Evolutionary conservation across 2,329 filamentous ascomycete species (phyloP).

Genomic region (Talaromyces sp.): DNA sequence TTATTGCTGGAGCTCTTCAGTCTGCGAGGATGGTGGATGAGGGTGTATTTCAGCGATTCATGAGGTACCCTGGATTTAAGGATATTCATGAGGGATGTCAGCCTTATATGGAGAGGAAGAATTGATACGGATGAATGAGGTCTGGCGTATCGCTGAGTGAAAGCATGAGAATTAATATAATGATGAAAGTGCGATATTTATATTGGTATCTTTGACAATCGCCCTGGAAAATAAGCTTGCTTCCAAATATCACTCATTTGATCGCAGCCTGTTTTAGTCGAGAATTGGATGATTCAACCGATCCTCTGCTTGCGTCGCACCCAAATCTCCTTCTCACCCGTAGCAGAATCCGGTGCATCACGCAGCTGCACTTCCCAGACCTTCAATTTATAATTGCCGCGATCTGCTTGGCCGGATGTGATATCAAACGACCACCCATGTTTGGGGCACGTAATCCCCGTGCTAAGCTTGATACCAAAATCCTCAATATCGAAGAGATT

Average conservation of each 20-base stretch:
- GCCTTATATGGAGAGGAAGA: constrained; percentile 12
- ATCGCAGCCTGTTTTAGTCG: neutral
- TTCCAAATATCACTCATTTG: neutral
- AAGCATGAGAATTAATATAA: neutral
- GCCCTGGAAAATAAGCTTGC: neutral
- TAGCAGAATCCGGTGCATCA: constrained; percentile 18
- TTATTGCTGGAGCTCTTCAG: constrained; percentile 38
- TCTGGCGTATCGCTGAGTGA: neutral
- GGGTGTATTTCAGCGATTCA: constrained; percentile 27
- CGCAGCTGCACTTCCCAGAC: constrained; percentile 63
- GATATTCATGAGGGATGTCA: constrained; percentile 17
- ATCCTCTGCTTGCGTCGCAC: constrained; percentile 25
- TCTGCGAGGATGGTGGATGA: constrained; percentile 33
- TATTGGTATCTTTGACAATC: neutral
- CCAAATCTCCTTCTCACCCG: constrained; percentile 32
- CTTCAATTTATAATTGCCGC: constrained; percentile 58
- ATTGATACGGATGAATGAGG: neutral
- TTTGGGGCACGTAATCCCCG: constrained; percentile 63
- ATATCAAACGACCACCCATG: constrained; percentile 70
- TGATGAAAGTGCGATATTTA: neutral
- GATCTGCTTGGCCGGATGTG: constrained; percentile 59
- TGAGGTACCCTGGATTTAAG: constrained; percentile 25
- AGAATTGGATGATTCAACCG: neutral
- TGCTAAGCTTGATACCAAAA: constrained; percentile 50
- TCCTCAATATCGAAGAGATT: constrained; percentile 68